Evolutionary conservation across 495 filamentous ascomycete species (phyloP).

Genomic region (Penicillium canescens): DNA sequence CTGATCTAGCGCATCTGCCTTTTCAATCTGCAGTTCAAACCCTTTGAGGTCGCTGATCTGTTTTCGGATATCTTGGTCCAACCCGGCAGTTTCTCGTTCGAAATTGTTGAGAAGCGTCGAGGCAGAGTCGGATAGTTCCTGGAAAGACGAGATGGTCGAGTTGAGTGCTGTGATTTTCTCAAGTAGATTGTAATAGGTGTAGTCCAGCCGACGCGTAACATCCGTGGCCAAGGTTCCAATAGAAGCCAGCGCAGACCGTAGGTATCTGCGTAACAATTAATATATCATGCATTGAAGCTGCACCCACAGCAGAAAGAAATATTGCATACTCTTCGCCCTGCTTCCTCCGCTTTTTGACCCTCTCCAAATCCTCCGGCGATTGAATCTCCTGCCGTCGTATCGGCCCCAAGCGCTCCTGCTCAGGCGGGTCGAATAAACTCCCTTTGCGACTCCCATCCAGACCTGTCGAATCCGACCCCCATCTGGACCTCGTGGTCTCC

Average conservation of each 20-base stretch:
- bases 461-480: constrained; percentile 35
- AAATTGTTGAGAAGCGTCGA: constrained; percentile 63
- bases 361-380: constrained; percentile 42
- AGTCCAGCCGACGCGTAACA: constrained; percentile 74
- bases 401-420: constrained; percentile 30
- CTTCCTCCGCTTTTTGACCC: constrained; percentile 40
- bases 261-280: constrained; percentile 28
- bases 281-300: neutral
- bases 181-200: constrained; percentile 81
- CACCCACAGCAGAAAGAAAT: neutral
- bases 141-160: constrained; percentile 64
- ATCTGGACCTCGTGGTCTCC: constrained; percentile 35
- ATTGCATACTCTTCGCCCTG: constrained; percentile 48
- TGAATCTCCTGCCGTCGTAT: constrained; percentile 37
- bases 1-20: constrained; percentile 63
- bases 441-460: constrained; percentile 29
- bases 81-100: constrained; percentile 54
- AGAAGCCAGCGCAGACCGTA: constrained; percentile 36
- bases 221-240: constrained; percentile 48
- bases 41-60: constrained; percentile 67
- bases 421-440: constrained; percentile 33
- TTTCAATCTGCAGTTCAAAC: constrained; percentile 69
- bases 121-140: constrained; percentile 66
- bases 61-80: constrained; percentile 61
- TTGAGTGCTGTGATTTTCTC: constrained; percentile 73